Conservation (phyloP, 2,329 filamentous ascomycete genomes). For the Ophiosphaerella narmari region DNA sequence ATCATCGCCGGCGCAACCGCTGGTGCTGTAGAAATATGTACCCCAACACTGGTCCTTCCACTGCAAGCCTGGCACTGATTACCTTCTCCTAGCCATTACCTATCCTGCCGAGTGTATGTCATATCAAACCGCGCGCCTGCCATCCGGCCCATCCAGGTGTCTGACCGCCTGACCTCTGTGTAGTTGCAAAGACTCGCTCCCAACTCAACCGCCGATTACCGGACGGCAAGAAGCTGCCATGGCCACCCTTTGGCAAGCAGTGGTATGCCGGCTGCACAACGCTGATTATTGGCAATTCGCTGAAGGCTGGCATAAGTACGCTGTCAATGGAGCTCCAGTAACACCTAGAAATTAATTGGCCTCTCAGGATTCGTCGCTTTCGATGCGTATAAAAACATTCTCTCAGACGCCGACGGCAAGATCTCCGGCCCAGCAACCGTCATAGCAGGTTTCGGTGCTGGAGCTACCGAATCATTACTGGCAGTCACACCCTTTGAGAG, state of each 20-base stretch:
- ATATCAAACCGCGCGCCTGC: neutral
- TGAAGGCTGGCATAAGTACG: slow-evolving; percentile 93
- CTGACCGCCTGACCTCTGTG: slow-evolving; percentile 26
- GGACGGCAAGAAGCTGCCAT: slow-evolving; percentile 84
- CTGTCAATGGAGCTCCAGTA: slow-evolving; percentile 18
- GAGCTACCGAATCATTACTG: slow-evolving; percentile 88
- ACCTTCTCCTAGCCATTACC: slow-evolving; percentile 69
- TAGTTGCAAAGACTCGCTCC: slow-evolving; percentile 91
- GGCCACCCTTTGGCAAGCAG: slow-evolving; percentile 88
- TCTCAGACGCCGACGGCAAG: slow-evolving; percentile 83
- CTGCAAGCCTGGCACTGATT: slow-evolving; percentile 20
- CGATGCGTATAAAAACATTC: slow-evolving; percentile 85
- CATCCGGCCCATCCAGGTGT: neutral
- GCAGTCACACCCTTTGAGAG: slow-evolving; percentile 97
- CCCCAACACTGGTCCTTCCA: slow-evolving; percentile 18
- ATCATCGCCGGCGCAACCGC: slow-evolving; percentile 92
- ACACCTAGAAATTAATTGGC: slow-evolving; percentile 5
- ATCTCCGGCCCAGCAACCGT: slow-evolving; percentile 90
- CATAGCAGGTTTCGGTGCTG: slow-evolving; percentile 90
- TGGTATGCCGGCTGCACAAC: slow-evolving; percentile 99
- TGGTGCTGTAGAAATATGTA: slow-evolving; percentile 92
- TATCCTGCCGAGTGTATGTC: slow-evolving; percentile 87
- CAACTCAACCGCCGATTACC: slow-evolving; percentile 87
- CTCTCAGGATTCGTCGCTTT: slow-evolving; percentile 84
- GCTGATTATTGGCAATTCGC: slow-evolving; percentile 91